Conservation (phyloP, 2,329 filamentous ascomycete genomes). For the Blastomyces parvus region DNA sequence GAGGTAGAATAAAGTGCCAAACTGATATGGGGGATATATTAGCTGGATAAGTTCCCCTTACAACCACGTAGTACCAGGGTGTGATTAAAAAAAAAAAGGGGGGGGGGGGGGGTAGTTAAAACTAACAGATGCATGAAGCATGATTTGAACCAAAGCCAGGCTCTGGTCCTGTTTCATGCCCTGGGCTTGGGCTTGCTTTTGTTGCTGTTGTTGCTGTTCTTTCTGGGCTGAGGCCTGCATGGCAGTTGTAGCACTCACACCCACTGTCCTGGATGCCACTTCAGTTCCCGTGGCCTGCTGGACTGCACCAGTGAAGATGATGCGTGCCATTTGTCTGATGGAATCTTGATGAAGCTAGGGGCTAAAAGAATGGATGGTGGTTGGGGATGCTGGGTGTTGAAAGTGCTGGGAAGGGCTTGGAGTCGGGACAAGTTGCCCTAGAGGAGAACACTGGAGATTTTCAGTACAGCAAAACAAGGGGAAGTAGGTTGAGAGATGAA, state of each 20-base stretch:
- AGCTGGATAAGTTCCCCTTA: conserved; percentile 4
- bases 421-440: neutral
- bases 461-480: neutral
- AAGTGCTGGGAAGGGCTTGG: neutral
- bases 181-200: too few relatives aligned
- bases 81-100: too few relatives aligned
- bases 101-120: conserved; percentile 4
- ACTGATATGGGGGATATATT: conserved; percentile 18
- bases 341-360: neutral
- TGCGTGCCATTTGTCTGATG: conserved; percentile 4
- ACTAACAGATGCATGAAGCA: conserved; percentile 40
- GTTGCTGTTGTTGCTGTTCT: conserved; percentile 16
- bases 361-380: neutral
- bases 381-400: neutral
- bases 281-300: conserved; percentile 3
- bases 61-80: neutral
- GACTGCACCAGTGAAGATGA: conserved; percentile 1
- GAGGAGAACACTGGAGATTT: neutral
- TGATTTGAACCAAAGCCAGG: conserved; percentile 39
- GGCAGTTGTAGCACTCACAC: neutral
- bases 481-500: neutral
- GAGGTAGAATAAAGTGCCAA: conserved; percentile 29
- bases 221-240: conserved; percentile 10
- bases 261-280: neutral
- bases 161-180: conserved; percentile 36